Evolutionary conservation across 208 protist species (phyloP).

Genomic region (Crithidia acanthocephali): DNA sequence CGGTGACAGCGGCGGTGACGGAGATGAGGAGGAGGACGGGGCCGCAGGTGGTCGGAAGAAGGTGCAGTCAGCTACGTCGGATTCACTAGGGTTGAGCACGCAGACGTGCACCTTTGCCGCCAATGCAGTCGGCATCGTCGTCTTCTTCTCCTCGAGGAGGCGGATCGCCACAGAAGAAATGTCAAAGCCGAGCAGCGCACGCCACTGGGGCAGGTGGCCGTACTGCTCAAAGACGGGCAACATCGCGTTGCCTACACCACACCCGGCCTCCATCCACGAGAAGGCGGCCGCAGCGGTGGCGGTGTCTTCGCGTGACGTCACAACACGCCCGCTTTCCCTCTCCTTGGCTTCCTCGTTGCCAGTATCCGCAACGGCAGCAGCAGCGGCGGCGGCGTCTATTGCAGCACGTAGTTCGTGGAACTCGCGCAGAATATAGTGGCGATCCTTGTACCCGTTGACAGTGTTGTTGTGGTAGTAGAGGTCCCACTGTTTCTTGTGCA

Average conservation of each 20-base stretch:
- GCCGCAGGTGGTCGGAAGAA: constrained; percentile 23
- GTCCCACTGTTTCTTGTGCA: constrained; percentile 80
- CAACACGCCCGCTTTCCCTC: constrained; percentile 2
- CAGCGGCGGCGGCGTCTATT: constrained; percentile 47
- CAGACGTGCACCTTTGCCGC: constrained; percentile 63
- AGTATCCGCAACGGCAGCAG: background rate
- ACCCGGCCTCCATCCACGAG: constrained; percentile 92
- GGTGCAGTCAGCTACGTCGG: constrained; percentile 41
- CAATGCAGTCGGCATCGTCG: constrained; percentile 30
- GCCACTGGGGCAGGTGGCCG: constrained; percentile 68
- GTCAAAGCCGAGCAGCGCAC: constrained; percentile 83
- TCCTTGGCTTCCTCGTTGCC: constrained; percentile 5
- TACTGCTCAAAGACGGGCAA: constrained; percentile 89
- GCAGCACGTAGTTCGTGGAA: constrained; percentile 75
- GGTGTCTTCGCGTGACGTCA: too few species aligned
- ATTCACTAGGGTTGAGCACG: constrained; percentile 61
- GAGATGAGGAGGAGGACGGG: background rate
- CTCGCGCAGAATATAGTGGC: constrained; percentile 90
- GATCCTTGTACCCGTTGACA: constrained; percentile 89
- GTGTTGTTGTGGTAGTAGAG: constrained; percentile 93
- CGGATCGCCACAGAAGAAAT: constrained; percentile 90
- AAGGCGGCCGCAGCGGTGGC: constrained; percentile 19
- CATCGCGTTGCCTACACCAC: constrained; percentile 95
- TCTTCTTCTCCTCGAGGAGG: constrained; percentile 67
- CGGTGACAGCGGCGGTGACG: background rate